Evolutionary conservation across 2,329 filamentous ascomycete genomes (phyloP).

Genomic region (Aspergillus ochraceoroseus): DNA sequence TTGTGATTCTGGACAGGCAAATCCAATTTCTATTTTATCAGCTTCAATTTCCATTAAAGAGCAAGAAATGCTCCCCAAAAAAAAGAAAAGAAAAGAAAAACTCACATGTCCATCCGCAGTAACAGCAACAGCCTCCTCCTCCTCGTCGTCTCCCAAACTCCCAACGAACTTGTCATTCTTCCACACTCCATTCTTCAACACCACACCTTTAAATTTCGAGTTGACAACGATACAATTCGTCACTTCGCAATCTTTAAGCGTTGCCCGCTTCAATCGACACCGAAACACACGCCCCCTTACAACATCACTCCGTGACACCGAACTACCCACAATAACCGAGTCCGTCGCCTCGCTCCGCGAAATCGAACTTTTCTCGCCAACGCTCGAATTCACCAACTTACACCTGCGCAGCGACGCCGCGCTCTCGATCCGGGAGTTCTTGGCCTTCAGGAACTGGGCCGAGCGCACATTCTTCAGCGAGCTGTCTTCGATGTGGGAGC

Average conservation of each 20-base stretch:
- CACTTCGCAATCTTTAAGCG: constrained; percentile 23
- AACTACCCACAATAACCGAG: constrained; percentile 16
- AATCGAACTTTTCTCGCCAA: constrained; percentile 15
- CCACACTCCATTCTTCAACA: constrained; percentile 27
- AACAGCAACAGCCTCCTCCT: constrained; percentile 18
- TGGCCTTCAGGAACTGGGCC: constrained; percentile 10
- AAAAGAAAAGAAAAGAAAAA: neutral
- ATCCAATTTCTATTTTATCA: constrained; percentile 3
- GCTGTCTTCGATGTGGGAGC: constrained; percentile 16
- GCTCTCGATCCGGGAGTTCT: constrained; percentile 15
- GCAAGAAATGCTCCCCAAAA: too few species aligned
- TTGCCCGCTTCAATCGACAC: constrained; percentile 13
- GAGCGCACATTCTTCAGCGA: constrained; percentile 17
- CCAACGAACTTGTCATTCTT: constrained; percentile 24
- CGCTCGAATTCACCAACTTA: constrained; percentile 14
- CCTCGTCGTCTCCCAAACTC: constrained; percentile 9
- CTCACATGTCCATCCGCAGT: constrained; percentile 11
- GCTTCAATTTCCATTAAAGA: neutral
- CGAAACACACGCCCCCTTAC: constrained; percentile 8
- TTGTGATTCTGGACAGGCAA: neutral
- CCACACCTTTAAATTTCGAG: constrained; percentile 23
- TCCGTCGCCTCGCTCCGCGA: constrained; percentile 13
- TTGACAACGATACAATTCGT: constrained; percentile 20
- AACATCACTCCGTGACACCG: constrained; percentile 16
- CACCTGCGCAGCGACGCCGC: constrained; percentile 15